phyloP scores from a whole-genome alignment of 495 filamentous ascomycete genomes.

The Aspergillus wentii region DNA sequence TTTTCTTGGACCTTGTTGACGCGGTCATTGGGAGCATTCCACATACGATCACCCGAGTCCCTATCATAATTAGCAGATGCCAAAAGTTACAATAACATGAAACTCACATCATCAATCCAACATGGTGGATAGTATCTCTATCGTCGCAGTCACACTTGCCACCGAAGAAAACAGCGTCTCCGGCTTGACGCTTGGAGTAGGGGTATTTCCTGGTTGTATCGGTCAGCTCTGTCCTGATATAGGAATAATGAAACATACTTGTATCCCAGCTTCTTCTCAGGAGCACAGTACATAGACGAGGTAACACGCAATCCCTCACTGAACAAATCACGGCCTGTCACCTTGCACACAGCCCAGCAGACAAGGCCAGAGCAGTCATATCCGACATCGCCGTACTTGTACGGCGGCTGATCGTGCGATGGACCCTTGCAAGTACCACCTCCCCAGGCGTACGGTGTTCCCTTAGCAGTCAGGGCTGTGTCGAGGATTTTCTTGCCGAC shows the following conservation, averaged over 20 bases:
- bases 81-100: neutral
- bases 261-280: conserved; percentile 10
- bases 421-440: conserved; percentile 15
- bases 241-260: conserved; percentile 4
- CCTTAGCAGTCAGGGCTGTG: conserved; percentile 10
- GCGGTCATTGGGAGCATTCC: conserved; percentile 17
- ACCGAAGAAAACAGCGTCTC: conserved; percentile 17
- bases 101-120: conserved; percentile 16
- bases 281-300: conserved; percentile 15
- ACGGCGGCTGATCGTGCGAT: conserved; percentile 11
- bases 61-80: neutral
- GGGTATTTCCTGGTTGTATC: conserved; percentile 10
- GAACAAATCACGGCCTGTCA: conserved; percentile 15
- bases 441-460: conserved; percentile 15
- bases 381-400: conserved; percentile 15
- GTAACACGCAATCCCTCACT: conserved; percentile 15
- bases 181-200: conserved; percentile 9
- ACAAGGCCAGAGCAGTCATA: conserved; percentile 17
- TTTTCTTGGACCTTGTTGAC: conserved; percentile 17
- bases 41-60: conserved; percentile 18
- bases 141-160: conserved; percentile 12
- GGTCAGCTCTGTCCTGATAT: neutral
- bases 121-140: conserved; percentile 11
- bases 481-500: conserved; percentile 12
- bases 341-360: conserved; percentile 16